These are phyloP conservation scores for Ilyonectria destructans DNA, from an alignment of 2,329 filamentous ascomycete genomes.

Conservation along the genomic window DNA sequence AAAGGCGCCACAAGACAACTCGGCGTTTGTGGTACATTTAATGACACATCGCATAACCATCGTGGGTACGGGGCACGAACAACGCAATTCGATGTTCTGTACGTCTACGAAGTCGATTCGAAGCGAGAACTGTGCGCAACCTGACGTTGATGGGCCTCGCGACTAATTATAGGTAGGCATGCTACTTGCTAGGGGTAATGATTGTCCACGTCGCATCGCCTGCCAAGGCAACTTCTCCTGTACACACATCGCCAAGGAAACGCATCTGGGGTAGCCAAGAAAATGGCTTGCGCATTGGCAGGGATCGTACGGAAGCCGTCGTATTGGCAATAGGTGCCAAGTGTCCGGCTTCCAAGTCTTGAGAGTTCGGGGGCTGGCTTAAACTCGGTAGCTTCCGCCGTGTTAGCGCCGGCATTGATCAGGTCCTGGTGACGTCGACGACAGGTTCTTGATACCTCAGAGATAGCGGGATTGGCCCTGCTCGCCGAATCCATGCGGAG, in stretches of 20 bases:
- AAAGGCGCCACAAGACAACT: background rate
- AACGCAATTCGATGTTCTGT: background rate
- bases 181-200: background rate
- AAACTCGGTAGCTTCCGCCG: background rate
- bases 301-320: slow-evolving; percentile 2
- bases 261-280: slow-evolving; percentile 23
- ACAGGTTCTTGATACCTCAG: background rate
- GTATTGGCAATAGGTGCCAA: slow-evolving; percentile 2
- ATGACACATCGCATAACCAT: background rate
- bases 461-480: slow-evolving; percentile 7
- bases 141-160: background rate
- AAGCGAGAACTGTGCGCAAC: background rate
- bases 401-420: slow-evolving; percentile 16
- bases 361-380: background rate
- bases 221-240: slow-evolving; percentile 11
- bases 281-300: slow-evolving; percentile 1
- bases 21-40: background rate
- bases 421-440: slow-evolving; percentile 17
- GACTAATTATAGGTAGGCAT: background rate
- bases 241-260: slow-evolving; percentile 14
- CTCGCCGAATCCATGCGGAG: slow-evolving; percentile 16
- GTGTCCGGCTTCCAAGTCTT: background rate
- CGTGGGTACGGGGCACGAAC: background rate
- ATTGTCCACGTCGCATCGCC: slow-evolving; percentile 6
- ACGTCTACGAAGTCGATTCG: background rate